A percentile compares a stretch with the other conserved stretches of the same genome.
Evolutionary conservation across 306 rosid species (phyloP).

Genomic region (apple (Malus domestica)): ASM211411v1 NC_041792.1:3487501-3488000

Average conservation of each 20-base stretch:
- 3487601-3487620: too few species aligned
- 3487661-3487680: too few species aligned
- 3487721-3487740: neutral
- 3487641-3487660: too few species aligned
- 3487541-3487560: fast-evolving
- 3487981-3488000: neutral
- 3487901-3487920: neutral
- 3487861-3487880: neutral
- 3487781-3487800: neutral
- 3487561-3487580: fast-evolving
- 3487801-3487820: neutral
- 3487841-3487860: neutral
- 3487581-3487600: fast-evolving
- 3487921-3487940: neutral
- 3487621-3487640: too few species aligned
- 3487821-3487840: neutral
- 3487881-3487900: neutral
- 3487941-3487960: neutral
- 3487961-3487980: neutral
- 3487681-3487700: too few species aligned
- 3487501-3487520: too few species aligned
- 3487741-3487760: neutral
- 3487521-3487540: too few species aligned
- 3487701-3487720: neutral
- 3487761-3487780: neutral